A percentile compares a stretch with the other conserved stretches of the same genome.
Conservation (phyloP, 306 rosid genomes). For the Malus asiatica region DNA sequence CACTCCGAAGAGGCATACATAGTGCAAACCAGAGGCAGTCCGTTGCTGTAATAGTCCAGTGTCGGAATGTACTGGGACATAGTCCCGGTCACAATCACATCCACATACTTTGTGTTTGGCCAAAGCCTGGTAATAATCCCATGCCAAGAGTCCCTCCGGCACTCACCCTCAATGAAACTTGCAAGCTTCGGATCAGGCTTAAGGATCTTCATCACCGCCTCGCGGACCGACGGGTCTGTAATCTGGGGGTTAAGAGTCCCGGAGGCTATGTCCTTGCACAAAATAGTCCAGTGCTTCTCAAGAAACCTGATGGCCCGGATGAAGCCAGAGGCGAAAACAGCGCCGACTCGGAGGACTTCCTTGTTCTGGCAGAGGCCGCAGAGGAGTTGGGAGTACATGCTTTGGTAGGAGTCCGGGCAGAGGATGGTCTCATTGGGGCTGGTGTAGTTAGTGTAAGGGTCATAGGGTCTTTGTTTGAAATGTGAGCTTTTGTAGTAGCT, state of each 20-base stretch:
- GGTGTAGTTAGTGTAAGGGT: constrained; percentile 79
- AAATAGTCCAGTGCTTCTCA: constrained; percentile 51
- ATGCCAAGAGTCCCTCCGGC: constrained; percentile 50
- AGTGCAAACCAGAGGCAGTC: constrained; percentile 78
- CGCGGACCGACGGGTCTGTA: constrained; percentile 41
- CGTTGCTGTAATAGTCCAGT: constrained; percentile 66
- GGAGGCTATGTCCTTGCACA: constrained; percentile 57
- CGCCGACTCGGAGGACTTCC: constrained; percentile 66
- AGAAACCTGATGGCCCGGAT: constrained; percentile 72
- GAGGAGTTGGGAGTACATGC: constrained; percentile 85
- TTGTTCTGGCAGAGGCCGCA: constrained; percentile 68
- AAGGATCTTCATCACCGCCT: constrained; percentile 44
- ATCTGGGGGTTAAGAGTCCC: constrained; percentile 47
- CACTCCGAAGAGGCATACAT: constrained; percentile 93
- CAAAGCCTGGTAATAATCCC: constrained; percentile 78
- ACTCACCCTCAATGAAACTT: constrained; percentile 42
- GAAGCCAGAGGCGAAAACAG: constrained; percentile 79
- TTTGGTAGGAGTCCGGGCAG: constrained; percentile 79
- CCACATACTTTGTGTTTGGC: constrained; percentile 88
- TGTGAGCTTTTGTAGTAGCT: constrained; percentile 71
- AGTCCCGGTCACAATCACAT: constrained; percentile 90
- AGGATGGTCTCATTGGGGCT: constrained; percentile 78
- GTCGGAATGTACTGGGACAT: constrained; percentile 93
- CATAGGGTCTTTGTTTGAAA: constrained; percentile 54
- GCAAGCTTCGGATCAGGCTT: constrained; percentile 55